Base-by-base conservation (phyloP, 176 grass and related monocot species). In the Juncus effusus region DNA sequence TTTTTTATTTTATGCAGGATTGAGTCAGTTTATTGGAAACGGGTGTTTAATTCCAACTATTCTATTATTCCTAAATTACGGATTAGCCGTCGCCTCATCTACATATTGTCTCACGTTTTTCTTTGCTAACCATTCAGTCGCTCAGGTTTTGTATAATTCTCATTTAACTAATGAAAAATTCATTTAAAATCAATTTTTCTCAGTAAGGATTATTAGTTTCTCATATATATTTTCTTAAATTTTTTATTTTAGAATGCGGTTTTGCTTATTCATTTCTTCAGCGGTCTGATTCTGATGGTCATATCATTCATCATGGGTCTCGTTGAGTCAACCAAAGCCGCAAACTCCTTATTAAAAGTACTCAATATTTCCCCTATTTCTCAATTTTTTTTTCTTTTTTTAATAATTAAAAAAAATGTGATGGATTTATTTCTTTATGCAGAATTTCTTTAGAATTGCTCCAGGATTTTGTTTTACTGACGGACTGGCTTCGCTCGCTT, bases 301-400 rank as follows among this genome's bases (percentile, higher is more conserved):
- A 77, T 83, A 53, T 83, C 80, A 60, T 83, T 83, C 59, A 60
- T 83, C 40, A 72, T 83, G 80, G 80, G 80, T 47, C 80, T 83
- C 40, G 35, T 83, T 6, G 52, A 77, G 42, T 64, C 80, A 67
- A 83, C 80, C 45, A 72, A 83, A 77, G 63, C 38, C 2, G 40
- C 67, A 15, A 83, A 83, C 58, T 77, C 74, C 42, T 42, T 83
- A 42, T 40, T 83, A 42, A 83, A 83, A 66, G 80, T 83, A 59
- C 15, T 14, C 36, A 52, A 15, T 5, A 4, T 51, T 3, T 59
- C 38, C 67, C 19, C 19, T 28, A 47, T 47, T 70, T 54, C 66
- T 71, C 64, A 13, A 19, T 59, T 19, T 71, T 11, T 16, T 71
- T 14, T 38, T 71, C n/a, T 38, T 63, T 63, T 40, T 42, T 52